Conservation (phyloP, 352 stramenopile species). For the Phytopythium vexans region DNA sequence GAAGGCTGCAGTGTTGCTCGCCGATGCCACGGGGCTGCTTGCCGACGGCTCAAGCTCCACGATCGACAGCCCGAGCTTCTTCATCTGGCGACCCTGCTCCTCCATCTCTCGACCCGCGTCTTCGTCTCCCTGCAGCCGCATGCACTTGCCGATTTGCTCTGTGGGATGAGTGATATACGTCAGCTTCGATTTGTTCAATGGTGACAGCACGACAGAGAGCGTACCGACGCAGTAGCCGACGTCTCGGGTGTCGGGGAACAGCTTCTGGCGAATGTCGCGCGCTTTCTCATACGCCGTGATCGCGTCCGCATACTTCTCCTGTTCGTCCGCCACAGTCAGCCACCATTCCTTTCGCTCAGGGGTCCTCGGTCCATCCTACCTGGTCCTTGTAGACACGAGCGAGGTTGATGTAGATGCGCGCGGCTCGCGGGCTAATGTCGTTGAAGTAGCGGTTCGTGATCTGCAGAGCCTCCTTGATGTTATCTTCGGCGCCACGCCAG, state of each 20-base stretch:
- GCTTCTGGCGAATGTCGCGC: conserved; percentile 65
- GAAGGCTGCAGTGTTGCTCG: conserved; percentile 13
- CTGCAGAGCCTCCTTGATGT: conserved; percentile 74
- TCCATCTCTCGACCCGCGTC: conserved; percentile 59
- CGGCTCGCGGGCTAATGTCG: conserved; percentile 64
- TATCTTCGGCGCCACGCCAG: conserved; percentile 56
- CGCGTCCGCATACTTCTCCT: conserved; percentile 69
- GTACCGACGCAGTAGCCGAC: conserved; percentile 75
- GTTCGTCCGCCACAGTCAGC: not conserved
- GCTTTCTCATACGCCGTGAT: conserved; percentile 68
- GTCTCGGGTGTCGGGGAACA: conserved; percentile 71
- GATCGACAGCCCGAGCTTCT: conserved; percentile 44
- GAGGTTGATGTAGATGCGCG: conserved; percentile 76
- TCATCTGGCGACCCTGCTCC: conserved; percentile 57
- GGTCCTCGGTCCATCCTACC: conserved; percentile 11
- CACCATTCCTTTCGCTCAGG: not conserved
- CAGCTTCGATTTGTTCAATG: not conserved
- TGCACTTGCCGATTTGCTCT: conserved; percentile 85
- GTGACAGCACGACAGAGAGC: not conserved
- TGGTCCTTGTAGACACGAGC: conserved; percentile 76
- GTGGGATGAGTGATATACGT: not conserved
- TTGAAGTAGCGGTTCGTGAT: conserved; percentile 80
- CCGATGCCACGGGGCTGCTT: not conserved
- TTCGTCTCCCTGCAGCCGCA: conserved; percentile 49
- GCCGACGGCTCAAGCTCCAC: conserved; percentile 21